Base-by-base conservation (phyloP, 2,329 filamentous ascomycete species). In the Incumbomyces lentus region DNA sequence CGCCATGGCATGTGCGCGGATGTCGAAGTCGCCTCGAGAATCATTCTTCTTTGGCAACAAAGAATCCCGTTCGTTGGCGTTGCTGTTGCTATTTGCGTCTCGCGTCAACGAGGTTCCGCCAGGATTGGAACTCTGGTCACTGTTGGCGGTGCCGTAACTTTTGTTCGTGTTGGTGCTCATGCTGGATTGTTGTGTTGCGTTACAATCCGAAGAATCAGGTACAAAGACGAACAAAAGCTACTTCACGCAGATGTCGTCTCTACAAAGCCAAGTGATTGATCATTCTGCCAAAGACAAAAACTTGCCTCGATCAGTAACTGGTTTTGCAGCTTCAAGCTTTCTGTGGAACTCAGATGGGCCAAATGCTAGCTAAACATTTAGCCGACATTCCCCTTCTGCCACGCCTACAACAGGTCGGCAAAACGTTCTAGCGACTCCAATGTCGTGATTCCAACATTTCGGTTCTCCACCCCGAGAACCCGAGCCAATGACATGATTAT, bases 1-100 rank as follows among this genome's bases (percentile, higher is more conserved):
- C n/a, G 41, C 29, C 18, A 33, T 43, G 41, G 59, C 49, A 34
- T 58, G 44, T 11, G 45, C 19, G 29, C 36, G 49, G 49, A 45
- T 2, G 6, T 14, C 33, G 16, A 22, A 8, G 17, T n/a, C 19
- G 16, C 12, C 22, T 4, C 12, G 33, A 35, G 13, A n/a, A 17
- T 37, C 33, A 14, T 37, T 38, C 19, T 14, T 31, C 42, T 45
- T 45, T 11, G 42, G 42, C 5, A 45, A 26, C 7, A 45, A 26
- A 11, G 42, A 32, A 38, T 45, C 42, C 6, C 38, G 42, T 19
- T 44, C 41, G 10, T 30, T 44, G 4, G 41, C 14, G 22, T 17
- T 36, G 22, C n/a, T 13, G 14, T 12, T 14, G 41, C n/a, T 12
- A 22, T 33, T 26, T 26, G 22, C 22, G 8, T 26, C 22, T 26